Conservation (phyloP, 352 stramenopile species). For the Thalassiosira mediterranea region DNA sequence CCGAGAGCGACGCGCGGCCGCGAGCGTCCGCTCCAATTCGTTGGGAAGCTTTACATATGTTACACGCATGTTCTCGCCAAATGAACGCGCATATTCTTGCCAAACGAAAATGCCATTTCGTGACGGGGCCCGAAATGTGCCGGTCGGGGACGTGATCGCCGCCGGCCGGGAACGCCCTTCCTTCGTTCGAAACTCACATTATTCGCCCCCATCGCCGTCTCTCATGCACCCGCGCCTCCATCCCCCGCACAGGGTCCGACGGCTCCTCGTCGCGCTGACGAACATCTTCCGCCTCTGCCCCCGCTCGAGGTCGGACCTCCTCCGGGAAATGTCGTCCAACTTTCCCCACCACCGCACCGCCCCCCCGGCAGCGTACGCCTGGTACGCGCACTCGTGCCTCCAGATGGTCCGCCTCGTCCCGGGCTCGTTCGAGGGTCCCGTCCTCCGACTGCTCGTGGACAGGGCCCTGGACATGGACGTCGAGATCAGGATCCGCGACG, state of each 20-base stretch:
- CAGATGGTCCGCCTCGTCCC: constrained; percentile 65
- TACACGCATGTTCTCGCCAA: too few relatives aligned
- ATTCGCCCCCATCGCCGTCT: constrained; percentile 11
- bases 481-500: constrained; percentile 85
- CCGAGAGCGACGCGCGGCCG: too few relatives aligned
- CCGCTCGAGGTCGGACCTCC: constrained; percentile 65
- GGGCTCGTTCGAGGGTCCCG: constrained; percentile 74
- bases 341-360: constrained; percentile 63
- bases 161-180: too few relatives aligned
- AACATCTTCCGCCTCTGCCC: constrained; percentile 72
- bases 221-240: constrained; percentile 2
- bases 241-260: constrained; percentile 21
- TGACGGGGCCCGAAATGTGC: too few relatives aligned
- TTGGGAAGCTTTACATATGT: too few relatives aligned
- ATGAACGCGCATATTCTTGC: too few relatives aligned
- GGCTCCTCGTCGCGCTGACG: constrained; percentile 48
- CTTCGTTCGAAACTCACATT: too few relatives aligned
- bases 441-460: constrained; percentile 83
- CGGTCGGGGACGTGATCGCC: too few relatives aligned
- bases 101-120: too few relatives aligned
- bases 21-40: too few relatives aligned
- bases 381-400: constrained; percentile 67
- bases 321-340: constrained; percentile 64
- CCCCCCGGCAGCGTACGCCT: constrained; percentile 42
- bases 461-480: constrained; percentile 87